Evolutionary conservation across 306 rosid species (phyloP), one percentile per base, ranked within the genome.

Genomic region (Rubus idaeus): DNA sequence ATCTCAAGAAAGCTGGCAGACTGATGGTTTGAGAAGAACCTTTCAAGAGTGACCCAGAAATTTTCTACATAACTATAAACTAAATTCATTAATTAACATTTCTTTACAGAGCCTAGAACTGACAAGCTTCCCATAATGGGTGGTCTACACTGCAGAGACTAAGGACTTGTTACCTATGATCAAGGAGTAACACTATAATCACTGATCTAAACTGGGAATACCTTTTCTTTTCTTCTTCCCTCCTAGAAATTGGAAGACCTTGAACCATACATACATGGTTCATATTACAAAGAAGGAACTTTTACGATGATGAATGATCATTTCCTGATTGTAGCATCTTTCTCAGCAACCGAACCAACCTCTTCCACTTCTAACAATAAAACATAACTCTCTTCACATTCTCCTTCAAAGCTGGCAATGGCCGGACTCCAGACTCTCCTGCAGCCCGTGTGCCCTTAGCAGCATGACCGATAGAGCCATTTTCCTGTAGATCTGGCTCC

Each of bases 341-440:
- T 76, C 62, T 53, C 40, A 1, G 67, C 79, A 30, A 60, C 77
- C 75, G 53, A 65, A 49, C 61, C 73, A 40, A 68, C 83, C 49
- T 68, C 57, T 46, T 57, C 66, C 23, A 42, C 45, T 51, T 58
- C 81, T 88, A 94, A 81, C 98, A 94, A 64, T 94, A 94, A 68
- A 94, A 94, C 98, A 94, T 94, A 30, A 94, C 98, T 85, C 97
- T 92, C 90, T 94, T 94, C 60, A 94, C 98, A 75, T 94, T 94
- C 75, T 94, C 98, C 81, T 94, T 94, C 63, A 94, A 73, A 21
- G 96, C 98, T 49, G 97, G 98, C 88, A 94, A 88, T 23, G 97
- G 98, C 61, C 95, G 89, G 56, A 94, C 93, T 10, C 91, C 95
- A 20, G 85, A 72, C 50, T 89, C 95, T 61, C 96, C 96, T 0